These are phyloP conservation scores for Cenchrus americanus DNA, from an alignment of 176 grass and related monocot genomes.

Conservation along the genomic window DNA sequence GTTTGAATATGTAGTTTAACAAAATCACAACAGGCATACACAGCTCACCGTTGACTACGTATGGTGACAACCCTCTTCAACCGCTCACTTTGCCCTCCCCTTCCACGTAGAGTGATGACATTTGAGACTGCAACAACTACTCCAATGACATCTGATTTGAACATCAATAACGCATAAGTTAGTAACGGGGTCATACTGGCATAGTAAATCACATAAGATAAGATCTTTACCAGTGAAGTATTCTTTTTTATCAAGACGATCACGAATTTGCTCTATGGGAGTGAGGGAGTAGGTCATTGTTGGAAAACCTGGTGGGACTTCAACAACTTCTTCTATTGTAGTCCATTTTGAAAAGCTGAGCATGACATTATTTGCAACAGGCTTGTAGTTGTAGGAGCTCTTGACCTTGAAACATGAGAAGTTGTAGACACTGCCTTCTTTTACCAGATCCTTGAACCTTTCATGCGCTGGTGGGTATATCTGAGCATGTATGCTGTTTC, in stretches of 20 bases:
- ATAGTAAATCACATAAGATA: not conserved
- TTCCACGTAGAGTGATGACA: not conserved
- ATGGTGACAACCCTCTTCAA: not conserved
- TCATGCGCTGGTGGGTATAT: not conserved
- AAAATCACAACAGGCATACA: not conserved
- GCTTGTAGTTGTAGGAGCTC: not conserved
- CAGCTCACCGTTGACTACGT: not conserved
- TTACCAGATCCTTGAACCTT: not conserved
- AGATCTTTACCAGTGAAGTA: not conserved
- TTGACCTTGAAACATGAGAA: not conserved
- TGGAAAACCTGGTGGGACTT: not conserved
- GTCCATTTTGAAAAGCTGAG: not conserved
- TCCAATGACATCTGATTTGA: not conserved
- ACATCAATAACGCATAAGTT: not conserved
- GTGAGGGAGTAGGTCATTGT: not conserved
- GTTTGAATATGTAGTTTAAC: too few relatives aligned
- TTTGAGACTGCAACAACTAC: not conserved
- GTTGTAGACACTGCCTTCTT: not conserved
- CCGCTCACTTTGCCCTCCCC: not conserved
- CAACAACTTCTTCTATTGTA: not conserved
- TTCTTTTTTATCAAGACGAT: not conserved
- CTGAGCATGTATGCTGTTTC: not conserved
- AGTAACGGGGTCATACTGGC: not conserved
- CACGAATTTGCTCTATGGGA: not conserved
- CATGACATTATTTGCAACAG: not conserved